Conservation (phyloP, 768 basidiomycete species). For the Boletus reticulatus region DNA sequence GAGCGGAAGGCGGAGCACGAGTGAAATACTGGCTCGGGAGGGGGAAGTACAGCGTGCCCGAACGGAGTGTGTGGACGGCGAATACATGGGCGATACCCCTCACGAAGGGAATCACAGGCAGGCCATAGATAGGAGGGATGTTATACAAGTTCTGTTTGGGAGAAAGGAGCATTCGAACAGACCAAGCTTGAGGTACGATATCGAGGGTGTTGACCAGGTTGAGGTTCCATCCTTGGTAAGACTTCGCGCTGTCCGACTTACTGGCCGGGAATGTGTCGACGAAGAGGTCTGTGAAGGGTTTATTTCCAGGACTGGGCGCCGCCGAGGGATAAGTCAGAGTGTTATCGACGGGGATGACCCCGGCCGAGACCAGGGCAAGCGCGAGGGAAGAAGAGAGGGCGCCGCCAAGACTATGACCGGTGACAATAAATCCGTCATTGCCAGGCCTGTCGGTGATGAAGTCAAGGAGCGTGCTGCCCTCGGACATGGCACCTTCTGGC, state of each 20-base stretch:
- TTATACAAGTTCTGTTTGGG: constrained; percentile 13
- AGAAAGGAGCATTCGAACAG: not conserved
- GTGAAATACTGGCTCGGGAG: constrained; percentile 6
- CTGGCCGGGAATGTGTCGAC: not conserved
- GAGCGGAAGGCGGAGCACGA: not conserved
- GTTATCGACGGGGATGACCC: constrained; percentile 37
- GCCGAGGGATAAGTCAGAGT: constrained; percentile 8
- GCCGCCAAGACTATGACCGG: constrained; percentile 13
- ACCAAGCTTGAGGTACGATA: constrained; percentile 15
- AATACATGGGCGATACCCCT: not conserved
- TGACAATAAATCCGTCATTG: not conserved
- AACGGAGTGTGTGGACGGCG: not conserved
- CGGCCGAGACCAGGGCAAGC: constrained; percentile 4
- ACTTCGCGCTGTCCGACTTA: not conserved
- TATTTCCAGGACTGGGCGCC: constrained; percentile 13
- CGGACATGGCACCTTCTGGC: not conserved
- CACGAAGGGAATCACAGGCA: not conserved
- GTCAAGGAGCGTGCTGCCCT: constrained; percentile 2
- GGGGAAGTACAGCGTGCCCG: constrained; percentile 5
- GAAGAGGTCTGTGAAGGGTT: constrained; percentile 3
- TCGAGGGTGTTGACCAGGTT: constrained; percentile 19
- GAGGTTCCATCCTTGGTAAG: constrained; percentile 16
- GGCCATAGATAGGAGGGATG: constrained; percentile 10
- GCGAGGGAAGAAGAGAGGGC: constrained; percentile 12
- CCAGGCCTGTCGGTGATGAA: not conserved